Evolutionary conservation across 805 yeast species (phyloP), one percentile per base, ranked within the genome.

Genomic region (Metschnikowia rubicola): DNA sequence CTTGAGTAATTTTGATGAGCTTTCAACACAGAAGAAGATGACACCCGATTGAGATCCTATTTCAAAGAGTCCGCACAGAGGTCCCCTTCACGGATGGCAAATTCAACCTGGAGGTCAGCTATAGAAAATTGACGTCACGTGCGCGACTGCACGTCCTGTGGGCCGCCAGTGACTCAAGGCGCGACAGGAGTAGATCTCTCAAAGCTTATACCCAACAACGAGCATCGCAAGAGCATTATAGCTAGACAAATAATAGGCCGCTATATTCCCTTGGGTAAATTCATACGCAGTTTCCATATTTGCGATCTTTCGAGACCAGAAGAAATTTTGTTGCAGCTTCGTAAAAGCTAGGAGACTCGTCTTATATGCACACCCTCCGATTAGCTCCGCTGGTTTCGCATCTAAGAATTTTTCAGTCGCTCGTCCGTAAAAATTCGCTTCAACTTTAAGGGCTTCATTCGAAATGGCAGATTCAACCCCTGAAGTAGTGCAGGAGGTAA

Each of bases 401-500:
- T 29, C 46, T 35, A 45, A 37, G 39, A 41, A 41, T 31, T 46
- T 46, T 46, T 46, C 44, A 41, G 39, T 32, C 30, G 31, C 26
- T 36, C 48, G 30, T 13, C 10, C 32, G 8, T 9, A 31, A 12
- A 11, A 17, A 30, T 29, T 30, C 19, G 15, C 31, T 32, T 36
- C 30, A 15, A 41, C 45, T 10, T 30, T 11, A 21, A 37, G 9
- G 37, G 40, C 42, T 34, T 9, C 33, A 17, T 37, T 36, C 43
- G 29, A 12, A 44, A 56, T 56, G 60, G 48, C 58, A 15, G 57
- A 53, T 30, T 17, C 50, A 32, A 30, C 50, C 37, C 56, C 57
- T 37, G 59, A 57, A 30, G 48, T 46, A 36, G 54, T 42, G 43
- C 54, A 50, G 41, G 52, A 59, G 37, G 53, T 57, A 41, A 46